phyloP scores from a whole-genome alignment of 192 early-diverging fungal species.

The Entophlyctis luteolus region DNA sequence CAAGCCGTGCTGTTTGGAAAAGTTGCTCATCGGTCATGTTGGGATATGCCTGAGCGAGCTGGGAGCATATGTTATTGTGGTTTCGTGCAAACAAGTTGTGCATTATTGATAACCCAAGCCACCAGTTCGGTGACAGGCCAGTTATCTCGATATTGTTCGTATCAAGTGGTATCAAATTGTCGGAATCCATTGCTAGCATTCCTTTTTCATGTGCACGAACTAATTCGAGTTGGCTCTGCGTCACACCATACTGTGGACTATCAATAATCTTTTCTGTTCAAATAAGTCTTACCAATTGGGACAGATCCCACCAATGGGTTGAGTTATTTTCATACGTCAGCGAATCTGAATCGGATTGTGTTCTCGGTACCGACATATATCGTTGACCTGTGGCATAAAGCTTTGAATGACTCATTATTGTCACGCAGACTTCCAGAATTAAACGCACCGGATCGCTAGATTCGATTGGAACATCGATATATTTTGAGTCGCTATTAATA shows the following conservation, averaged over 20 bases:
- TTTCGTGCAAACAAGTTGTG: conserved; percentile 31
- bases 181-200: conserved; percentile 18
- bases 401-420: background rate
- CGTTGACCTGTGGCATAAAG: background rate
- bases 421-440: too few relatives aligned
- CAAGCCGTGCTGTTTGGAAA: conserved; percentile 28
- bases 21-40: conserved; percentile 33
- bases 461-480: conserved; percentile 27
- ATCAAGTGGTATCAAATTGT: conserved; percentile 17
- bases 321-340: conserved; percentile 6
- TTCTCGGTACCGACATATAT: background rate
- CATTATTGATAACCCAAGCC: conserved; percentile 28
- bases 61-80: conserved; percentile 35
- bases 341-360: conserved; percentile 14
- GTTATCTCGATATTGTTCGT: conserved; percentile 26
- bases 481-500: conserved; percentile 18
- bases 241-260: conserved; percentile 20
- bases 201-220: conserved; percentile 24
- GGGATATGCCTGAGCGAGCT: conserved; percentile 27
- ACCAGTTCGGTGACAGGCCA: conserved; percentile 32
- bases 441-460: conserved; percentile 11
- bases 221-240: background rate
- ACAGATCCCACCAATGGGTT: conserved; percentile 36
- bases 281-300: conserved; percentile 17
- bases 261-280: background rate